Conservation (phyloP, 1,139 yeast species). For the Saccharomycopsis hybrid region DNA sequence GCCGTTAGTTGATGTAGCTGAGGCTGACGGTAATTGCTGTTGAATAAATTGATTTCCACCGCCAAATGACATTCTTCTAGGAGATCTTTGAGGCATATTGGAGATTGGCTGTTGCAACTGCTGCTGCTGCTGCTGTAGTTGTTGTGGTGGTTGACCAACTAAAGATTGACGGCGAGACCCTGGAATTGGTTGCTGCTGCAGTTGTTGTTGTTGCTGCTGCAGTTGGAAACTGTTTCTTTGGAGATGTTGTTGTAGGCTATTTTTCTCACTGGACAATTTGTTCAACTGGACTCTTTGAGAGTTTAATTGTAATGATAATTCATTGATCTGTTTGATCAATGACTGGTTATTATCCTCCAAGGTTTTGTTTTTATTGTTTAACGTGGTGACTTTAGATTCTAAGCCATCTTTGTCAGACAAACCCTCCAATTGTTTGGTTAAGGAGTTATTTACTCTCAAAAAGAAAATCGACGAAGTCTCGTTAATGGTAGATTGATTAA, state of each 20-base stretch:
- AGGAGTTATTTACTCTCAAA: background rate
- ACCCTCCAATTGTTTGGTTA: slow-evolving; percentile 4
- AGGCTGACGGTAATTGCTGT: slow-evolving; percentile 3
- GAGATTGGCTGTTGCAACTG: background rate
- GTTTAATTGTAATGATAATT: slow-evolving; percentile 19
- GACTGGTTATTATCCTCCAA: slow-evolving; percentile 17
- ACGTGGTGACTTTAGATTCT: slow-evolving; percentile 8
- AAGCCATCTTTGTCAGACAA: background rate
- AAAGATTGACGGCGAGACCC: slow-evolving; percentile 10
- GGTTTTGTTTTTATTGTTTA: slow-evolving; percentile 15
- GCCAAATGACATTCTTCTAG: slow-evolving; percentile 8
- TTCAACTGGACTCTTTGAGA: slow-evolving; percentile 20
- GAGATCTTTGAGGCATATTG: slow-evolving; percentile 4
- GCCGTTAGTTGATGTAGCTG: background rate
- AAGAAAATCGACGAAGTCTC: slow-evolving; percentile 8
- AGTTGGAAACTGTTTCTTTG: slow-evolving; percentile 12
- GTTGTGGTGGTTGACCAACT: background rate
- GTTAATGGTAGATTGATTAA: slow-evolving; percentile 32
- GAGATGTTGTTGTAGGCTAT: slow-evolving; percentile 21
- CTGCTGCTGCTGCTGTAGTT: slow-evolving; percentile 1
- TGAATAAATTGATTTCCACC: background rate
- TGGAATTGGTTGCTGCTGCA: slow-evolving; percentile 18
- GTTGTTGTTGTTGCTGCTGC: too few relatives aligned
- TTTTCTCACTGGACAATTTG: slow-evolving; percentile 22
- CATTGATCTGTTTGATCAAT: slow-evolving; percentile 20